These are phyloP conservation scores for Penicillium decumbens DNA, from an alignment of 2,329 filamentous ascomycete species.

Conservation along the genomic window DNA sequence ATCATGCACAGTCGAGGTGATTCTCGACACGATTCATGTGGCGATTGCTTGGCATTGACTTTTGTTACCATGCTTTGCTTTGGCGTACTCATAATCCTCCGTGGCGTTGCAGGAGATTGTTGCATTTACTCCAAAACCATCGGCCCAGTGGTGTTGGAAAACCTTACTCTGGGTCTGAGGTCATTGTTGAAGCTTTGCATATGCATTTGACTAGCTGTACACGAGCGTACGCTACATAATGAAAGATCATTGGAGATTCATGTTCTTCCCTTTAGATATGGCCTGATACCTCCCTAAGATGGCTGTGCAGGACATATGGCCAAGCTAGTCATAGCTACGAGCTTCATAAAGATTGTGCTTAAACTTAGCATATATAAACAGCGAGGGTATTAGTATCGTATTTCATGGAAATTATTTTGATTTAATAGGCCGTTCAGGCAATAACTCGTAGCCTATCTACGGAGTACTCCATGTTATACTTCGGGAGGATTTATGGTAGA, in stretches of 20 bases:
- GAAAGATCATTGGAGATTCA: not conserved
- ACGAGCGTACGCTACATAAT: not conserved
- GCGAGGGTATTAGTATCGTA: no score
- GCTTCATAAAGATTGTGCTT: no score
- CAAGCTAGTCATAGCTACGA: not conserved
- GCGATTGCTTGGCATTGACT: not conserved
- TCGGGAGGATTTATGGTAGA: no score
- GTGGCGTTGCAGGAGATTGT: not conserved
- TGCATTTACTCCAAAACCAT: not conserved
- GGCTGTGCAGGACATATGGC: not conserved
- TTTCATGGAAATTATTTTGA: no score
- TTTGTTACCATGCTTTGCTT: not conserved
- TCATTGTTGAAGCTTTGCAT: not conserved
- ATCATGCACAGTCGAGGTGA: constrained; percentile 8
- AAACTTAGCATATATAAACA: no score
- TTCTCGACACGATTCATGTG: not conserved
- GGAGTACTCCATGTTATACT: no score
- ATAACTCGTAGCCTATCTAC: no score
- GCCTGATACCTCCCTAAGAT: not conserved
- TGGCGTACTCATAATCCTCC: not conserved
- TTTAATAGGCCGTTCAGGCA: no score
- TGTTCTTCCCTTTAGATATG: not conserved
- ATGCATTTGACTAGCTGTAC: not conserved
- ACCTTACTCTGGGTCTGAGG: not conserved
- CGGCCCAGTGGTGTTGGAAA: not conserved